Conservation (phyloP, 2,329 filamentous ascomycete species). For the Alternaria postmessia region DNA sequence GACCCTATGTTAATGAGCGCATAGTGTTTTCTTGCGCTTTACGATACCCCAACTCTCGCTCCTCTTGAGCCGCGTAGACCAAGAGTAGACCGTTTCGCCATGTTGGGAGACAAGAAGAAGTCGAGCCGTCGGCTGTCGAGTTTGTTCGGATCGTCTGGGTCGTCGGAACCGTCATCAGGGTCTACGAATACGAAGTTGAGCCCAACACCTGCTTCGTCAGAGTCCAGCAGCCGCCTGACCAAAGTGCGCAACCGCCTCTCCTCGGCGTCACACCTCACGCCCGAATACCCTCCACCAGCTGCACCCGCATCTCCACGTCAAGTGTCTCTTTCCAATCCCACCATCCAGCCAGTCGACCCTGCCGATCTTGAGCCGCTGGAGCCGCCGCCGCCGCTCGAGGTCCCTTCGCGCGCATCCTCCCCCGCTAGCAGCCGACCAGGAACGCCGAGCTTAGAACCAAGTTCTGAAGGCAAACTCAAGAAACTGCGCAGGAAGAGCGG, state of each 20-base stretch:
- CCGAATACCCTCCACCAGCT: constrained; percentile 41
- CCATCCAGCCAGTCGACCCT: constrained; percentile 39
- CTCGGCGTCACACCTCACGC: constrained; percentile 41
- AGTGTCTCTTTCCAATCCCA: constrained; percentile 29
- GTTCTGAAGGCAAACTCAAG: constrained; percentile 34
- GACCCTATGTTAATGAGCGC: constrained; percentile 20
- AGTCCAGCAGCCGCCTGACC: constrained; percentile 39
- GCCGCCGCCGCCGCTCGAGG: constrained; percentile 38
- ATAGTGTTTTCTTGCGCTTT: constrained; percentile 14
- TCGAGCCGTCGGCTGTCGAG: constrained; percentile 46
- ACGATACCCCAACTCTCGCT: constrained; percentile 5
- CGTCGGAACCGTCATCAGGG: constrained; percentile 14
- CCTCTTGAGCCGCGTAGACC: neutral
- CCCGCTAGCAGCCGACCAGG: constrained; percentile 38
- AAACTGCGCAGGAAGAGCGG: constrained; percentile 48
- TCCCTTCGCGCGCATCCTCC: constrained; percentile 38
- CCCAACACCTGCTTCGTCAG: constrained; percentile 34
- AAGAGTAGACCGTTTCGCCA: constrained; percentile 12
- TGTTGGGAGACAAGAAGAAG: constrained; percentile 43
- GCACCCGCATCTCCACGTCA: constrained; percentile 23
- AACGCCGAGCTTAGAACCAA: constrained; percentile 27
- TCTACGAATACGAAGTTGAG: constrained; percentile 17
- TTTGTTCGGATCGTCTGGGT: constrained; percentile 38
- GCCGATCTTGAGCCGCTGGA: constrained; percentile 37
- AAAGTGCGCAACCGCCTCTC: constrained; percentile 46